These are phyloP conservation scores for Cercospora canescens DNA, from an alignment of 2,329 filamentous ascomycete species.

Conservation along the genomic window DNA sequence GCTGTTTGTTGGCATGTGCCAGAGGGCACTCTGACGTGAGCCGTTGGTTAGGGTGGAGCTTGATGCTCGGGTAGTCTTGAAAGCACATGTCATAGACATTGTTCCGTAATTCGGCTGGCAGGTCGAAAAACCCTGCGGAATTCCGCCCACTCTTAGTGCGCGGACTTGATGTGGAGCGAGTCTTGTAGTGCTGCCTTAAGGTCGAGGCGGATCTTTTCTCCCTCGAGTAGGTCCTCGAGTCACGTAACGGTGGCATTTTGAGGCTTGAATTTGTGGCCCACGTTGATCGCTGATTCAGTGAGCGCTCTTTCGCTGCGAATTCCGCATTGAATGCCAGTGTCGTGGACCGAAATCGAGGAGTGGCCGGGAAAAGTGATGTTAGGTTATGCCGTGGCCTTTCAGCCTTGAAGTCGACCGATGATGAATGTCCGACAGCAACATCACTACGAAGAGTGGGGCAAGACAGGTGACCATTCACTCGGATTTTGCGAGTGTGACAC, in stretches of 20 bases:
- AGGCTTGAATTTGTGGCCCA: background rate
- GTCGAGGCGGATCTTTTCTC: background rate
- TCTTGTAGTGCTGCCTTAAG: background rate
- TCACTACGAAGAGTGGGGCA: background rate
- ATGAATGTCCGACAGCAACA: background rate
- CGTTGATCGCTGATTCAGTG: background rate
- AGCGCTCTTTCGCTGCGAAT: background rate
- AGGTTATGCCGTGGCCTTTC: too few species aligned
- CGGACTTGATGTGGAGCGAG: background rate
- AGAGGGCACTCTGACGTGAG: background rate
- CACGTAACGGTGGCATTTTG: background rate
- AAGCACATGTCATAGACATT: background rate
- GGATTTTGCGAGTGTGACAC: conserved; percentile 22
- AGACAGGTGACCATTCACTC: conserved; percentile 21
- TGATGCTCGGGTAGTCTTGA: background rate
- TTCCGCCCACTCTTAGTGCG: background rate
- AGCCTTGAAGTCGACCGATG: too few species aligned
- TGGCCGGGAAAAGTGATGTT: background rate
- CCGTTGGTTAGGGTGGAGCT: background rate
- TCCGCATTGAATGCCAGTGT: background rate
- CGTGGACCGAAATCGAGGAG: background rate
- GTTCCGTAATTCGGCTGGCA: background rate
- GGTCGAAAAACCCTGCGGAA: background rate
- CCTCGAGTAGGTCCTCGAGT: background rate
- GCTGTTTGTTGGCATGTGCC: background rate